Percentiles rank a stretch among this genome's conserved stretches.
phyloP scores from a whole-genome alignment of 2,329 filamentous ascomycete genomes.

The Hymenoscyphus repandus region DNA sequence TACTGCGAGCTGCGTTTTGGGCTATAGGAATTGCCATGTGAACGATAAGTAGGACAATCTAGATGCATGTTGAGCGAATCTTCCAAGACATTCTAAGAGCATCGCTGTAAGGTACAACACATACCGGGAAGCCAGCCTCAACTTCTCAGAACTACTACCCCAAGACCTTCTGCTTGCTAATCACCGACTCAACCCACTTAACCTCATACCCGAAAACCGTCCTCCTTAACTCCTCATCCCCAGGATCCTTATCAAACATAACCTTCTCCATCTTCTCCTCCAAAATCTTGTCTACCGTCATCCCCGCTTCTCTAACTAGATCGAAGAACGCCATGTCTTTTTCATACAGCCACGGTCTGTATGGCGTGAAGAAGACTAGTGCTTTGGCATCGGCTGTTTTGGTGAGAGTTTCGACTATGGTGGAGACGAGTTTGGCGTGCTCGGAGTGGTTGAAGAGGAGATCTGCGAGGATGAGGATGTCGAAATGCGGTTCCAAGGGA shows the following conservation, averaged over 20 bases:
- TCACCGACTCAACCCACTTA: constrained; percentile 18
- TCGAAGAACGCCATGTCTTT: constrained; percentile 87
- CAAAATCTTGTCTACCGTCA: constrained; percentile 72
- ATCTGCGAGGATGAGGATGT: constrained; percentile 81
- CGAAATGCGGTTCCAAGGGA: constrained; percentile 62
- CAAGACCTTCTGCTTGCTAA: background rate
- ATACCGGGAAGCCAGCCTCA: too few species aligned
- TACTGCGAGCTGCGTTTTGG: too few species aligned
- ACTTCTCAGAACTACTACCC: too few species aligned
- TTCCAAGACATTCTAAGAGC: too few species aligned
- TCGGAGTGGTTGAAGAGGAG: constrained; percentile 88
- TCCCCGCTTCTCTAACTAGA: constrained; percentile 62
- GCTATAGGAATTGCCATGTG: too few species aligned
- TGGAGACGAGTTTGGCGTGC: constrained; percentile 70
- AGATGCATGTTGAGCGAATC: too few species aligned
- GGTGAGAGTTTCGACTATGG: constrained; percentile 63
- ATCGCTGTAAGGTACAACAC: too few species aligned
- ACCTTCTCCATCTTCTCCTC: constrained; percentile 80
- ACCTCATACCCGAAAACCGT: constrained; percentile 52
- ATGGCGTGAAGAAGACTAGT: constrained; percentile 90
- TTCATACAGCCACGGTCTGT: constrained; percentile 82
- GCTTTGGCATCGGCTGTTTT: constrained; percentile 41
- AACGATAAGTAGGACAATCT: too few species aligned
- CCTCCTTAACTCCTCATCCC: constrained; percentile 73
- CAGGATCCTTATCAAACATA: constrained; percentile 84